Conservation (phyloP, 1,139 yeast genomes). For the Candida neerlandica region DNA sequence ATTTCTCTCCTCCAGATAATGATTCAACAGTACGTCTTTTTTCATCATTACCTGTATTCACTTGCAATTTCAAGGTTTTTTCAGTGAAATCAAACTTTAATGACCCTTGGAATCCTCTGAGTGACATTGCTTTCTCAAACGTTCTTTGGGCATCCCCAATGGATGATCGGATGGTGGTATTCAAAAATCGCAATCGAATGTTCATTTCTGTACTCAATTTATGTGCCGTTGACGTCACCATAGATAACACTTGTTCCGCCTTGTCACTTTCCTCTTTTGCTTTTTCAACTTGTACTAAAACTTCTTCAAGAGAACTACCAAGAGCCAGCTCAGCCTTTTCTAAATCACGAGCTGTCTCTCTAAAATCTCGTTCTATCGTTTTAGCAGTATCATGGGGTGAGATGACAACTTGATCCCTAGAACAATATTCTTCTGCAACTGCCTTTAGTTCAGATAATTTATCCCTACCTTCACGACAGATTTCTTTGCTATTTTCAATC, state of each 20-base stretch:
- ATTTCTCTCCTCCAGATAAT: conserved; percentile 95
- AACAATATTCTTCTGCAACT: conserved; percentile 37
- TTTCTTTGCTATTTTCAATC: conserved; percentile 16
- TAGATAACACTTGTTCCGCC: conserved; percentile 27
- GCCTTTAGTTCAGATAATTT: conserved; percentile 23
- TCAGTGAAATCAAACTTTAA: conserved; percentile 61
- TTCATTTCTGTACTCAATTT: conserved; percentile 39
- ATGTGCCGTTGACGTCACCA: conserved; percentile 27
- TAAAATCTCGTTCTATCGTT: conserved; percentile 38
- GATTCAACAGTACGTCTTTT: conserved; percentile 74
- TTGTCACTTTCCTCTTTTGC: conserved; percentile 30
- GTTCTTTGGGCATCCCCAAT: conserved; percentile 40
- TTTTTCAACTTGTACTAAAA: conserved; percentile 33
- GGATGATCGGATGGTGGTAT: conserved; percentile 42
- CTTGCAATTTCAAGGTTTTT: conserved; percentile 56
- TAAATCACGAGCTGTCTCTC: conserved; percentile 33
- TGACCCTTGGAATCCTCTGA: conserved; percentile 77
- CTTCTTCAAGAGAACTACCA: conserved; percentile 41
- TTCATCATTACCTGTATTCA: conserved; percentile 60
- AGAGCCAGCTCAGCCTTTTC: conserved; percentile 39
- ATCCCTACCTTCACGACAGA: conserved; percentile 20
- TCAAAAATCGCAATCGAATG: conserved; percentile 52
- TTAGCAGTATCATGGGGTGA: conserved; percentile 36
- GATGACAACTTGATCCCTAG: conserved; percentile 31
- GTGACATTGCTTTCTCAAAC: conserved; percentile 60